These are phyloP conservation scores for Collybia mongolica DNA, from an alignment of 768 basidiomycete genomes.

Conservation along the genomic window DNA sequence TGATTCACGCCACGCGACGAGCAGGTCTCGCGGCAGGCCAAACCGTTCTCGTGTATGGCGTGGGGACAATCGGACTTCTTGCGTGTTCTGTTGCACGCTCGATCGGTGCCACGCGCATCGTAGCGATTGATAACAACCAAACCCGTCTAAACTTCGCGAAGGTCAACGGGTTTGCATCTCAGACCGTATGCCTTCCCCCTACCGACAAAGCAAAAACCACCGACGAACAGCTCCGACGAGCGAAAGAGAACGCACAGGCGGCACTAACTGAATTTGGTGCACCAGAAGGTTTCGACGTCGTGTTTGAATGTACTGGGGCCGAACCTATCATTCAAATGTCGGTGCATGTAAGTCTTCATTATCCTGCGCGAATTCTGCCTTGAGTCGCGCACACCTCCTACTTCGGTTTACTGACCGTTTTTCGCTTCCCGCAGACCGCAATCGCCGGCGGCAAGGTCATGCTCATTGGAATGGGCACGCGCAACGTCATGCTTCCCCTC, in stretches of 20 bases:
- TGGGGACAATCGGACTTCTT: constrained; percentile 91
- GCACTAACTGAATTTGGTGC: constrained; percentile 56
- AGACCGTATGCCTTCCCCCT: constrained; percentile 62
- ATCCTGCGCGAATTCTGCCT: neutral
- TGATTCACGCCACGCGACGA: constrained; percentile 63
- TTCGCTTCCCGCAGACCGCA: constrained; percentile 57
- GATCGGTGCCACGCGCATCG: constrained; percentile 67
- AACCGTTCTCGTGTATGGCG: constrained; percentile 85
- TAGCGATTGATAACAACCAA: constrained; percentile 85
- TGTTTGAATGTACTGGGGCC: constrained; percentile 95
- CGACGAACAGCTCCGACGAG: constrained; percentile 57
- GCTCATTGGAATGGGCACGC: constrained; percentile 95
- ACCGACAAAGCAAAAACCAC: constrained; percentile 46
- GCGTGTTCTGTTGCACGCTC: constrained; percentile 78
- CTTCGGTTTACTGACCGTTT: constrained; percentile 10
- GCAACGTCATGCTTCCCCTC: constrained; percentile 79
- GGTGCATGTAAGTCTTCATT: constrained; percentile 66
- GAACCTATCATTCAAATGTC: constrained; percentile 91
- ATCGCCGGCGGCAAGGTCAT: constrained; percentile 85
- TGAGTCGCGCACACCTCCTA: neutral
- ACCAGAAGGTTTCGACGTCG: constrained; percentile 84
- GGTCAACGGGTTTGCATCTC: constrained; percentile 71
- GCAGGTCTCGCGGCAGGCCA: constrained; percentile 49
- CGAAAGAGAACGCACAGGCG: constrained; percentile 53
- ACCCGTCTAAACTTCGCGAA: constrained; percentile 78